Evolutionary conservation across 1,284 basidiomycete species (phyloP), one percentile per base, ranked within the genome.

Genomic region (Ganoderma meredithae): DNA sequence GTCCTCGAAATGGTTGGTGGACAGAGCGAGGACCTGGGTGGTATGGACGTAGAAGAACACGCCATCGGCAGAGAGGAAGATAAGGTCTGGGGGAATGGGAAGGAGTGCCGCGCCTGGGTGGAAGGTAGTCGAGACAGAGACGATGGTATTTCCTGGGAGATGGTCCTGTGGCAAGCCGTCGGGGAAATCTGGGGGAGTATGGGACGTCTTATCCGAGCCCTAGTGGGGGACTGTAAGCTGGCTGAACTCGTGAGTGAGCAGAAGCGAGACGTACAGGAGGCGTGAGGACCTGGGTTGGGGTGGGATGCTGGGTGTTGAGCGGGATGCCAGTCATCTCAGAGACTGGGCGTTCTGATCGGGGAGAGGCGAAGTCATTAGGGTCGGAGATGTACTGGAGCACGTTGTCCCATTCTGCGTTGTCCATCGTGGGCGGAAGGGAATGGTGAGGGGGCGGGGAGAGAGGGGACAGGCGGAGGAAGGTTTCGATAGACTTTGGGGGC

Each of bases 111-210:
- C 88, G 40, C 85, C 87, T 3, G 92, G 91, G 76, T 85, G 90
- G 80, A 94, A 94, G 0, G 91, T 91, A 25, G 92, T 94, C 17
- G 92, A 93, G 52, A 94, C 88, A 1, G 91, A 93, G 69, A 94
- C 88, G 64, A 91, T 79, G 7, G 81, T 76, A 63, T 79, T 80
- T 41, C 79, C 70, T 2, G 68, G 47, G 25, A 63, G 15, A 19
- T 66, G 63, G 25, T 68, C 67, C 12, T 41, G 36, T 15, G 62
- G 66, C 1, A 60, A 19, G 22, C 27, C 36, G 15, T 74, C 81
- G 71, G 79, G 55, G 69, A 80, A 72, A n/a, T 77, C 78, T 13
- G 81, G 79, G 6, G 81, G 78, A 0, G 83, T 78, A 52, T 22
- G 58, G n/a, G 58, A 40, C n/a, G 76, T 76, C 22, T 73, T 67